These are phyloP conservation scores for Aspergillus caelatus DNA, from an alignment of 2,329 filamentous ascomycete species.

Conservation along the genomic window DNA sequence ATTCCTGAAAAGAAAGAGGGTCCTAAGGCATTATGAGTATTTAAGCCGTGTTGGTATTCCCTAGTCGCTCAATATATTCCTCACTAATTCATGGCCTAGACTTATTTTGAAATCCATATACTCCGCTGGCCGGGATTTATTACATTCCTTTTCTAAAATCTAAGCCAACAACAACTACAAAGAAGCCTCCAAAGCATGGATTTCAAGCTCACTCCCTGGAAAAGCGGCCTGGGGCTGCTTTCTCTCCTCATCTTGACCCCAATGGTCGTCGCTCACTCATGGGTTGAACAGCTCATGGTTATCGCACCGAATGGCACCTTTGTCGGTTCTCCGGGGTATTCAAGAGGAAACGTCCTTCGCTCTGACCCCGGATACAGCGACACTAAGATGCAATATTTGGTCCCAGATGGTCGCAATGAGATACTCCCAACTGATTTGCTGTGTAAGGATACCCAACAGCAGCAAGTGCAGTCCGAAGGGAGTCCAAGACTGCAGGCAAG, in stretches of 20 bases:
- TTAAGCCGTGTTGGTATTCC: background rate
- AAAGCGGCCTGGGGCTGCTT: constrained; percentile 8
- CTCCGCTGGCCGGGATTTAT: constrained; percentile 22
- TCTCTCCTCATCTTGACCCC: constrained; percentile 30
- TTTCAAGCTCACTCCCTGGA: background rate
- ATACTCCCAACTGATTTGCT: constrained; percentile 59
- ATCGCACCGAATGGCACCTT: constrained; percentile 76
- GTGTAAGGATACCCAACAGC: constrained; percentile 66
- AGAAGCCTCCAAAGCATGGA: constrained; percentile 1
- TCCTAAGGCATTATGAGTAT: background rate
- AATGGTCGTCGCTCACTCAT: constrained; percentile 65
- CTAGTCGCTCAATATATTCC: background rate
- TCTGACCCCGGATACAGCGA: constrained; percentile 60
- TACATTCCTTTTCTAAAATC: constrained; percentile 1
- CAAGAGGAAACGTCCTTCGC: constrained; percentile 70
- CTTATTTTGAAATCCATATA: background rate
- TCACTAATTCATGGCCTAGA: background rate
- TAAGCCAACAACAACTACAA: background rate
- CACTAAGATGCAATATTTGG: constrained; percentile 61
- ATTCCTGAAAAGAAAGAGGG: background rate
- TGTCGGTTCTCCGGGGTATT: constrained; percentile 69
- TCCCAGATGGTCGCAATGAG: constrained; percentile 54
- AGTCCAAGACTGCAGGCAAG: constrained; percentile 65
- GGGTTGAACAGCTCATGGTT: constrained; percentile 76
- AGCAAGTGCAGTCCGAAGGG: constrained; percentile 57